Evolutionary conservation across 371 early-diverging fungal species (phyloP).

Genomic region (Coemansia sp.): DNA sequence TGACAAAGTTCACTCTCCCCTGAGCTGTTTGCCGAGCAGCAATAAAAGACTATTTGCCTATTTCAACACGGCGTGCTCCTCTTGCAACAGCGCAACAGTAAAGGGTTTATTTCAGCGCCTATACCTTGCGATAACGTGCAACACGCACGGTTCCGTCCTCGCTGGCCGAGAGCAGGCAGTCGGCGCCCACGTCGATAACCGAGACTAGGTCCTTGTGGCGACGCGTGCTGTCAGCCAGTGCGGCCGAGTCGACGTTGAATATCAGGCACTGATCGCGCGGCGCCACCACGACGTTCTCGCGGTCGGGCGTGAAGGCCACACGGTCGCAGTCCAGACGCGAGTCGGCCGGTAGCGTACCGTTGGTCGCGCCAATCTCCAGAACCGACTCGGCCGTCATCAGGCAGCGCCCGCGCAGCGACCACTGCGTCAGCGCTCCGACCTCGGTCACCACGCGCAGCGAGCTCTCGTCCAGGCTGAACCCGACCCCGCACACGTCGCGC

Average conservation of each 20-base stretch:
- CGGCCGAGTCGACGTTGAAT: conserved; percentile 47
- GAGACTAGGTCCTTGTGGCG: conserved; percentile 48
- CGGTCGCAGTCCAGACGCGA: conserved; percentile 40
- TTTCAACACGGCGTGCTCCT: too few species aligned
- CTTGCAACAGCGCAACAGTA: too few species aligned
- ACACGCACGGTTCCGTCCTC: conserved; percentile 52
- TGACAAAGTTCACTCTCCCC: neutral
- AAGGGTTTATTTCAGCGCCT: neutral
- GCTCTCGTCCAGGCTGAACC: conserved; percentile 49
- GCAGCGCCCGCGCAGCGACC: conserved; percentile 43
- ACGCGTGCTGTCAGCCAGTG: conserved; percentile 39
- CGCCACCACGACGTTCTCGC: conserved; percentile 42
- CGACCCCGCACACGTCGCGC: conserved; percentile 28
- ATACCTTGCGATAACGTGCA: conserved; percentile 44
- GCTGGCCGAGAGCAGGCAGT: conserved; percentile 47
- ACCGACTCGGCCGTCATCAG: conserved; percentile 46
- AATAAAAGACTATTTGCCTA: neutral
- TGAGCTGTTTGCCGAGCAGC: neutral
- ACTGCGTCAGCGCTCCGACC: conserved; percentile 46
- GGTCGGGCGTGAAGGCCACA: conserved; percentile 43
- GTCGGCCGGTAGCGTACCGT: conserved; percentile 10
- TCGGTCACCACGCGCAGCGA: conserved; percentile 40
- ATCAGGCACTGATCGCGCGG: conserved; percentile 42
- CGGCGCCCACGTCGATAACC: conserved; percentile 44
- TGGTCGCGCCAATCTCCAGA: conserved; percentile 15